These are phyloP conservation scores for Alliaria petiolata DNA, from an alignment of 345 rosid genomes.

Conservation along the genomic window DNA sequence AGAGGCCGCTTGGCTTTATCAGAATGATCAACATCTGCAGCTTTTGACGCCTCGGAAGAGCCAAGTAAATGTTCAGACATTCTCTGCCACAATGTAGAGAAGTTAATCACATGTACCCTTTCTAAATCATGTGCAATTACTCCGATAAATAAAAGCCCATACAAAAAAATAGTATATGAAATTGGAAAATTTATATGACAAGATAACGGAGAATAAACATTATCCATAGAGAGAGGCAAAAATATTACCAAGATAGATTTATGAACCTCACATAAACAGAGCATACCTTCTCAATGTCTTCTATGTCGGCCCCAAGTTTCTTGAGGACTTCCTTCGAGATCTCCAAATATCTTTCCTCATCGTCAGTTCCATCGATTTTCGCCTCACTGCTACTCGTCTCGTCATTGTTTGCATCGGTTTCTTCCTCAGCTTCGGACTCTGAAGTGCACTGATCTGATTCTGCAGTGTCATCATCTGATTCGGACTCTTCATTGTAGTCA, in stretches of 20 bases:
- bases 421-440: constrained; percentile 84
- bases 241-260: neutral
- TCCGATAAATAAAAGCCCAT: neutral
- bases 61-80: constrained; percentile 55
- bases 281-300: constrained; percentile 77
- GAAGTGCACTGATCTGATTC: constrained; percentile 64
- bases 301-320: constrained; percentile 74
- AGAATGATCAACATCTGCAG: constrained; percentile 47
- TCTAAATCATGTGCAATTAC: neutral
- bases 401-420: constrained; percentile 67
- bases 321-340: constrained; percentile 74
- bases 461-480: constrained; percentile 61
- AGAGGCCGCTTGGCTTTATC: constrained; percentile 52
- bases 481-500: constrained; percentile 59
- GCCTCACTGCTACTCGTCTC: constrained; percentile 54
- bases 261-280: constrained; percentile 12
- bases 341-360: constrained; percentile 62
- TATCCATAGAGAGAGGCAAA: neutral
- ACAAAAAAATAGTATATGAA: neutral
- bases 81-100: constrained; percentile 44
- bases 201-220: neutral
- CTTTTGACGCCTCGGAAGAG: constrained; percentile 45
- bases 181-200: neutral
- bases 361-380: constrained; percentile 62
- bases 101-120: neutral